Evolutionary conservation across 2,329 filamentous ascomycete species (phyloP).

Genomic region (Leptographium galeiforme): DNA sequence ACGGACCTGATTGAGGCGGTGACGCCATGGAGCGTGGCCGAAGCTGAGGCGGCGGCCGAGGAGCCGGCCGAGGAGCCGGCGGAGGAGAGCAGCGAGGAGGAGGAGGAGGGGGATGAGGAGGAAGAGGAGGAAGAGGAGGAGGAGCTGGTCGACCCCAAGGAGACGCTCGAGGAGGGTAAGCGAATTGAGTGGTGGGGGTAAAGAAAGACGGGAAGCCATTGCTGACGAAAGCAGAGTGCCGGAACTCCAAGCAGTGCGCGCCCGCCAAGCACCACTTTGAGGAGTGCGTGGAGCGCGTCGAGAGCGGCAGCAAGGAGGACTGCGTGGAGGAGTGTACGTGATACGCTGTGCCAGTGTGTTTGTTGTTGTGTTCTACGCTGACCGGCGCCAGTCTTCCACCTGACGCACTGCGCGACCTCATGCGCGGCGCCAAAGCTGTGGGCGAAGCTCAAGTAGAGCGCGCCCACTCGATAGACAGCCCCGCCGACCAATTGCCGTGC

Average conservation of each 20-base stretch:
- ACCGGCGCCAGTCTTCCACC: constrained; percentile 71
- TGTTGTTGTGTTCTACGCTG: not conserved
- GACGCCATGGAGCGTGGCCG: constrained; percentile 49
- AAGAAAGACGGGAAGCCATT: not conserved
- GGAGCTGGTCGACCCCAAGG: constrained; percentile 75
- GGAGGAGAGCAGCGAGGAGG: constrained; percentile 48
- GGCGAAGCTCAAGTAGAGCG: constrained; percentile 70
- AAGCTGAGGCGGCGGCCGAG: constrained; percentile 56
- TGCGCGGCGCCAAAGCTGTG: constrained; percentile 97
- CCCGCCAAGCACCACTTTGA: constrained; percentile 96
- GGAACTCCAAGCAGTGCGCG: constrained; percentile 70
- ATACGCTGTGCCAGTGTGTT: not conserved
- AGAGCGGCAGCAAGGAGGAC: constrained; percentile 75
- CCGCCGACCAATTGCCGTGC: not conserved
- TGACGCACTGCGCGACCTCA: constrained; percentile 83
- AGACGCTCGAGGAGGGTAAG: constrained; percentile 75
- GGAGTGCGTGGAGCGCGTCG: constrained; percentile 92
- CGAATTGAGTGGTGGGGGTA: not conserved
- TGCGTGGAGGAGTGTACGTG: constrained; percentile 98
- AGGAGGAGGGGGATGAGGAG: constrained; percentile 51
- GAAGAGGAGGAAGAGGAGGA: constrained; percentile 76
- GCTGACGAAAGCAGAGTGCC: constrained; percentile 56
- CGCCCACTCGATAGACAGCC: not conserved
- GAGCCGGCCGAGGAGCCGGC: constrained; percentile 38
- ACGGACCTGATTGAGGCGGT: constrained; percentile 51